Percentiles rank a stretch among this genome's conserved stretches.
Evolutionary conservation across 768 basidiomycete species (phyloP).

Genomic region (Pluteus cervinus): DNA sequence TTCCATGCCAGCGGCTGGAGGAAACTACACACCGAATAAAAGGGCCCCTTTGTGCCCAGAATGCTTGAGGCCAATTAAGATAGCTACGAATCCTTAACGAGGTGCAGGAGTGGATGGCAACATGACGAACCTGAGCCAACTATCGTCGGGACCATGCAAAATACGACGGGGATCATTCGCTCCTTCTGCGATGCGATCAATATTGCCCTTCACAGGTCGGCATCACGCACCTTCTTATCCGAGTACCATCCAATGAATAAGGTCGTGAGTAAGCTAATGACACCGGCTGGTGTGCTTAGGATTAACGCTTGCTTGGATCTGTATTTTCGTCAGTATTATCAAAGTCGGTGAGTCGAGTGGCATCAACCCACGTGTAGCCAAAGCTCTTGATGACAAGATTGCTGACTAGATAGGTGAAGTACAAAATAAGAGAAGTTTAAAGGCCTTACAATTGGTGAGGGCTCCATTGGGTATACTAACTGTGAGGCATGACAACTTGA

Average conservation of each 20-base stretch:
- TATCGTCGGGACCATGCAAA: conserved; percentile 54
- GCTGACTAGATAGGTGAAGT: conserved; percentile 32
- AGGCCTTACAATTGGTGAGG: conserved; percentile 50
- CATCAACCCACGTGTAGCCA: conserved; percentile 56
- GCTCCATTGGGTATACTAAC: conserved; percentile 64
- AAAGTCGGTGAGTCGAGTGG: neutral
- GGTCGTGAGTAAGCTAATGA: conserved; percentile 39
- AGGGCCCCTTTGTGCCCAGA: conserved; percentile 43
- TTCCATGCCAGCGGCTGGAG: neutral
- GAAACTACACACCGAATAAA: conserved; percentile 39
- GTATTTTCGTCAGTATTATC: neutral
- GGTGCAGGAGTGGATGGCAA: neutral
- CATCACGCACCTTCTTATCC: conserved; percentile 27
- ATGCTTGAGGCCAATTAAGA: conserved; percentile 49
- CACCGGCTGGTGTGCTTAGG: conserved; percentile 50
- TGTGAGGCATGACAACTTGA: conserved; percentile 16
- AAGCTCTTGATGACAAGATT: conserved; percentile 59
- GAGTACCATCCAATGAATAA: conserved; percentile 60
- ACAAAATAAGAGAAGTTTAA: neutral
- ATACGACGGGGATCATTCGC: conserved; percentile 55
- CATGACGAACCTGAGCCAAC: conserved; percentile 43
- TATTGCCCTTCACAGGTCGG: neutral
- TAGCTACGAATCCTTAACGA: conserved; percentile 20
- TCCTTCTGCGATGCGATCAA: conserved; percentile 32
- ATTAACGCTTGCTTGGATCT: conserved; percentile 60